A percentile compares a stretch with the other conserved stretches of the same genome.
Evolutionary conservation across 352 stramenopile species (phyloP).

Genomic region (Paralagenidium karlingii): DNA sequence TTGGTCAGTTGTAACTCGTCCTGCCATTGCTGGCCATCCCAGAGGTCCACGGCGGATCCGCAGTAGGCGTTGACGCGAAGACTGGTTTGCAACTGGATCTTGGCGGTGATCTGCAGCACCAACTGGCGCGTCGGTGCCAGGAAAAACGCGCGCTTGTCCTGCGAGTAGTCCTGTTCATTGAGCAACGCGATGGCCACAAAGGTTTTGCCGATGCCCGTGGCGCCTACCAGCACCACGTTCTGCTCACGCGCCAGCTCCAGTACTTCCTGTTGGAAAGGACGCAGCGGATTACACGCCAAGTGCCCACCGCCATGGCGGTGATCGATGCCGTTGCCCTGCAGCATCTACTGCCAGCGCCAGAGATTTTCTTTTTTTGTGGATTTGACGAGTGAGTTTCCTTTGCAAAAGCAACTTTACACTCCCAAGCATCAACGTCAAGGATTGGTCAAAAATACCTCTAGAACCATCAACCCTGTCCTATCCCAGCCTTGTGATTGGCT

Average conservation of each 20-base stretch:
- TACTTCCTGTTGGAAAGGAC: constrained; percentile 55
- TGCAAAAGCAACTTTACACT: too few species aligned
- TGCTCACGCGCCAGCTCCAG: constrained; percentile 48
- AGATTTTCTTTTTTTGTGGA: neutral
- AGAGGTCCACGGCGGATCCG: constrained; percentile 32
- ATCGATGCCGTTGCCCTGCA: neutral
- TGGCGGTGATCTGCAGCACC: constrained; percentile 65
- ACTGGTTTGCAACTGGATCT: constrained; percentile 49
- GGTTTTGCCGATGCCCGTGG: constrained; percentile 79
- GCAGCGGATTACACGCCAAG: too few species aligned
- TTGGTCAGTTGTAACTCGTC: constrained; percentile 33
- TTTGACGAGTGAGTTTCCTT: neutral
- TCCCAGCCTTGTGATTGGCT: too few species aligned
- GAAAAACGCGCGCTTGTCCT: constrained; percentile 55
- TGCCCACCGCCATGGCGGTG: neutral
- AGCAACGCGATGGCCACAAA: constrained; percentile 71
- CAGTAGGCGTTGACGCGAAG: constrained; percentile 42
- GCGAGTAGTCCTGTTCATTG: constrained; percentile 57
- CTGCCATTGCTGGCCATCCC: constrained; percentile 47
- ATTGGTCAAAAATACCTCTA: too few species aligned
- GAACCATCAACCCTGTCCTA: too few species aligned
- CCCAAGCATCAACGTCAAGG: too few species aligned
- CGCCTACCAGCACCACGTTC: constrained; percentile 77
- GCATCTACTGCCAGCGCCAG: neutral
- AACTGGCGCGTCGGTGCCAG: constrained; percentile 73